phyloP scores from a whole-genome alignment of 1,139 yeast species.

The Suhomyces atakaporum region DNA sequence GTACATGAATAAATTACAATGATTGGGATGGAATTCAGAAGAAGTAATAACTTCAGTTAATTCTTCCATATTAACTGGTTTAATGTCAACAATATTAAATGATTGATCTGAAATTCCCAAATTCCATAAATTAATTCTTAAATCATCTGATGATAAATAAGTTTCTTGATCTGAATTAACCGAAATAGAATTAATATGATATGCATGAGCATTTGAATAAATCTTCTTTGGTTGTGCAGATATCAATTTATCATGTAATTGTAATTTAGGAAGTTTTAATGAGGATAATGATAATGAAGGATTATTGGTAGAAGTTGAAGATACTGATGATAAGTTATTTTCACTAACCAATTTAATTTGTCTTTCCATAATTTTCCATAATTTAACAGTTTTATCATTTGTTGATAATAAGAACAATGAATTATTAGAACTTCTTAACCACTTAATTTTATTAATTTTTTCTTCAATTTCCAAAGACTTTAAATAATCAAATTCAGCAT shows the following conservation, averaged over 20 bases:
- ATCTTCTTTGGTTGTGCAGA: conserved; percentile 94
- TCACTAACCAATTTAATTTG: conserved; percentile 90
- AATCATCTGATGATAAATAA: conserved; percentile 88
- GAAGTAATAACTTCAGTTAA: conserved; percentile 97
- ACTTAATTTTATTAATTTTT: conserved; percentile 94
- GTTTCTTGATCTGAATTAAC: conserved; percentile 97
- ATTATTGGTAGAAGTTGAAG: conserved; percentile 17
- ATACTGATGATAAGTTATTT: conserved; percentile 50
- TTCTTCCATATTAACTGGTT: conserved; percentile 98
- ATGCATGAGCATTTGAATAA: conserved; percentile 95
- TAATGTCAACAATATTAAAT: conserved; percentile 95
- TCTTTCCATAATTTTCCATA: conserved; percentile 95
- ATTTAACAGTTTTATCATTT: conserved; percentile 94
- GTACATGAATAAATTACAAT: conserved; percentile 94
- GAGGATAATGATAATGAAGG: conserved; percentile 22
- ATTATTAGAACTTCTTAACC: conserved; percentile 88
- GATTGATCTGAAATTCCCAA: conserved; percentile 92
- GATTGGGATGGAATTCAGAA: conserved; percentile 92
- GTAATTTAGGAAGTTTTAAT: conserved; percentile 80
- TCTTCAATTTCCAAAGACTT: conserved; percentile 97
- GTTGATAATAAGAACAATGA: conserved; percentile 89
- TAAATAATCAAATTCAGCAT: conserved; percentile 96
- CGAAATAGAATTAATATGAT: conserved; percentile 94
- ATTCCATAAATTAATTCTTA: conserved; percentile 95
- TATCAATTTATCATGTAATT: conserved; percentile 89